Conservation (phyloP, 768 basidiomycete species). For the Paxillus ammoniavirescens region DNA sequence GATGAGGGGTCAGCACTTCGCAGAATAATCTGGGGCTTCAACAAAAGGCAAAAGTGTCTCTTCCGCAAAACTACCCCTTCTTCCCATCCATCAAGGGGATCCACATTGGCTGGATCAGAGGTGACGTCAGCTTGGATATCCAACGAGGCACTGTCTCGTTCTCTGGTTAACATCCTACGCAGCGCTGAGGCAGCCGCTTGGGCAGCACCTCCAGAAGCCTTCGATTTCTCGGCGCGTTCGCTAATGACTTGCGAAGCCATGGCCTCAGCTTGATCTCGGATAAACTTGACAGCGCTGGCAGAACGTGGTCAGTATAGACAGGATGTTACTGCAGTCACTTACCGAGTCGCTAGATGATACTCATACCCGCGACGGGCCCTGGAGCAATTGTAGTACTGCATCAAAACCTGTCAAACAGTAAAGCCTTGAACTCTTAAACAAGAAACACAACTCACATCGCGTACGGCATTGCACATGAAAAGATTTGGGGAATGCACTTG, state of each 20-base stretch:
- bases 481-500: slow-evolving; percentile 87
- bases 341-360: slow-evolving; percentile 88
- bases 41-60: slow-evolving; percentile 78
- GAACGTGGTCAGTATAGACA: slow-evolving; percentile 6
- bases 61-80: slow-evolving; percentile 68
- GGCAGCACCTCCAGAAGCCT: slow-evolving; percentile 42
- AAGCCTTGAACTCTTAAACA: background rate
- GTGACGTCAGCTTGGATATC: slow-evolving; percentile 35
- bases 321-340: slow-evolving; percentile 22
- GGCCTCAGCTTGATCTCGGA: slow-evolving; percentile 75
- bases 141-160: slow-evolving; percentile 43
- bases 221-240: slow-evolving; percentile 25
- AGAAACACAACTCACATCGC: slow-evolving; percentile 58
- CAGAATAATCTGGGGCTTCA: slow-evolving; percentile 89
- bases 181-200: slow-evolving; percentile 68
- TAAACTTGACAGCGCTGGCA: slow-evolving; percentile 77
- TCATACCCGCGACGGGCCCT: slow-evolving; percentile 74
- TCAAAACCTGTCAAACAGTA: slow-evolving; percentile 58
- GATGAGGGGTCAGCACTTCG: slow-evolving; percentile 49
- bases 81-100: slow-evolving; percentile 71
- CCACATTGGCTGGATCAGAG: slow-evolving; percentile 37
- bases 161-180: slow-evolving; percentile 61
- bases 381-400: slow-evolving; percentile 86
- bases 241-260: slow-evolving; percentile 12
- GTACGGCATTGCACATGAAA: slow-evolving; percentile 69